Evolutionary conservation across 2,329 filamentous ascomycete genomes (phyloP), one percentile per base, ranked within the genome.

Genomic region (Diplocarpon mali): DNA sequence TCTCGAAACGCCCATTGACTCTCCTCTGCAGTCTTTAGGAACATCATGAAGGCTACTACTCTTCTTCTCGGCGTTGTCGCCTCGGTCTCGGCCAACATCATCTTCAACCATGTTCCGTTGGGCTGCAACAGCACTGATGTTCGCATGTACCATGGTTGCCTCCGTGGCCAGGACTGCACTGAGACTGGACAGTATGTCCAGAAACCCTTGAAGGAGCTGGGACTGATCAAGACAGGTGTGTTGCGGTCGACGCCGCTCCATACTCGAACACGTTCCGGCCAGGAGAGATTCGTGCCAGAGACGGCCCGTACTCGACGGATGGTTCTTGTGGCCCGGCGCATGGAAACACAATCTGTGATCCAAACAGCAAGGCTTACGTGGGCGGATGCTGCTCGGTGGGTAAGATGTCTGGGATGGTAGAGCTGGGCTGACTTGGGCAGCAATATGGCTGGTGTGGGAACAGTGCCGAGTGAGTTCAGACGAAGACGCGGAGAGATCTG

Each of bases 21-120:
- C 34, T 32, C n/a, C 5, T 5, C 8, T 17, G 28, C 14, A 49
- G 13, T n/a, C 45, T 50, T 39, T 40, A 40, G 24, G 46, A 55
- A 5, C 4, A 32, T 27, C 36, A 61, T 61, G 59, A 61, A 56
- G 50, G 32, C 46, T 40, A 34, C 47, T 30, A 38, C 55, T 43
- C 40, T 59, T 39, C 51, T 55, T 38, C 47, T 60, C 6, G 57
- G 50, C 52, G 54, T 67, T 45, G 62, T 59, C 42, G 61, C 61
- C 41, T 49, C 64, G 13, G 59, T 61, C 15, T 58, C 60, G 5
- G 69, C 68, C 43, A 73, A 72, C 55, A 72, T 73, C 57, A 65
- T 67, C 48, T 70, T 72, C 57, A 57, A 60, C 31, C 66, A 65
- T 60, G 65, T 69, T 8, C 63, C 68, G 39, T 65, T 70, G 16